phyloP scores from a whole-genome alignment of 257 asterid genomes.

The Catharanthus roseus region DNA sequence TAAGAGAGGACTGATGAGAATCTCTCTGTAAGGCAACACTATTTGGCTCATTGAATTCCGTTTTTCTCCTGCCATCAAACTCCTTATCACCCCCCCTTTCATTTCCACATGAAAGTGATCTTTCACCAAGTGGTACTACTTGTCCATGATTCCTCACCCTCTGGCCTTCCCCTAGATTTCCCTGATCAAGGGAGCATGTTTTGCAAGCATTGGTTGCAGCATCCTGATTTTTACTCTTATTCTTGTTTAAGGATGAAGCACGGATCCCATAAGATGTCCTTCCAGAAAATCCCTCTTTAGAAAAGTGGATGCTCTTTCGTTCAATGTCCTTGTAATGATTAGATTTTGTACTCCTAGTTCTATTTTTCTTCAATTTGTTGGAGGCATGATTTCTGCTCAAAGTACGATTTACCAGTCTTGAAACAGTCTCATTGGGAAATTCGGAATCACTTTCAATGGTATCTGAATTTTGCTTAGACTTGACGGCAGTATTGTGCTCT shows the following conservation, averaged over 20 bases:
- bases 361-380: constrained; percentile 27
- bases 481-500: constrained; percentile 25
- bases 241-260: constrained; percentile 39
- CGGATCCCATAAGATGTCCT: constrained; percentile 30
- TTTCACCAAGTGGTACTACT: constrained; percentile 31
- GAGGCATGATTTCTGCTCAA: constrained; percentile 40
- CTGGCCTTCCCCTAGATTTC: constrained; percentile 33
- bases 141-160: constrained; percentile 31
- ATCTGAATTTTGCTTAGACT: constrained; percentile 53
- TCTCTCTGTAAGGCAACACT: constrained; percentile 29
- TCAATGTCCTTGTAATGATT: constrained; percentile 26
- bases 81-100: constrained; percentile 28
- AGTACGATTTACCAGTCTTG: constrained; percentile 53
- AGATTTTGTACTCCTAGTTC: constrained; percentile 28
- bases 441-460: constrained; percentile 82
- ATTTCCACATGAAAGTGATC: constrained; percentile 26
- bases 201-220: constrained; percentile 30
- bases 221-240: constrained; percentile 30
- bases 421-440: constrained; percentile 23
- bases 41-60: constrained; percentile 27
- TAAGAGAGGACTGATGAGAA: constrained; percentile 25
- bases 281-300: constrained; percentile 36
- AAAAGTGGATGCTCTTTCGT: constrained; percentile 31
- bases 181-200: constrained; percentile 20
- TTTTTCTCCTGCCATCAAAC: constrained; percentile 29